A percentile compares a stretch with the other conserved stretches of the same genome.
These are phyloP conservation scores for Trichomonas tenax DNA, from an alignment of 208 protist genomes.

Conservation along the genomic window DNA sequence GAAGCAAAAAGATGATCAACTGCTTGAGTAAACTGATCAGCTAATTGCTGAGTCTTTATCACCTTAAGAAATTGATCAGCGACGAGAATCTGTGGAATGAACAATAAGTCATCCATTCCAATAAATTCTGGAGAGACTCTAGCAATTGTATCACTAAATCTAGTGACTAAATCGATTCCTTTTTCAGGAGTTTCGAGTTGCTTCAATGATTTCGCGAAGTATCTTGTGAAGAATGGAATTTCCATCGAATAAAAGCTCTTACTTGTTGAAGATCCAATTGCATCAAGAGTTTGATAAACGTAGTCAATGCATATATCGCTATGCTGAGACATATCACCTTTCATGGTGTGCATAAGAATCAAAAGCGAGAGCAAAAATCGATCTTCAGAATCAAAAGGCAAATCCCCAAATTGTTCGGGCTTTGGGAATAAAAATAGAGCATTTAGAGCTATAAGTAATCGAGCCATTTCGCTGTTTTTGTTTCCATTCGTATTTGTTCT, in stretches of 20 bases:
- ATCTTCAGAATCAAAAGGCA: not conserved
- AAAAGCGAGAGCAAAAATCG: not conserved
- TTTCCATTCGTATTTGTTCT: not conserved
- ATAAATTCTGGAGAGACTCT: not conserved
- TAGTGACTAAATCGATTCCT: not conserved
- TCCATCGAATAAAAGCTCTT: not conserved
- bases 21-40: not conserved
- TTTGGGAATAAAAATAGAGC: not conserved
- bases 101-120: not conserved
- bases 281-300: not conserved
- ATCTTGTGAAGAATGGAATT: not conserved
- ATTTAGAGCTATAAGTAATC: not conserved
- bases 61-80: not conserved
- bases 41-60: not conserved
- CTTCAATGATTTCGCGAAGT: not conserved
- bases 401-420: not conserved
- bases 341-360: not conserved
- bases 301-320: not conserved
- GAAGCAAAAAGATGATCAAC: not conserved
- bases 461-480: not conserved
- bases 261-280: not conserved
- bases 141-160: not conserved
- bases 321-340: not conserved
- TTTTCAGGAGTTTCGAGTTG: not conserved
- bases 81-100: not conserved